phyloP scores from a whole-genome alignment of 768 basidiomycete species.

The Russula brevipes region DNA sequence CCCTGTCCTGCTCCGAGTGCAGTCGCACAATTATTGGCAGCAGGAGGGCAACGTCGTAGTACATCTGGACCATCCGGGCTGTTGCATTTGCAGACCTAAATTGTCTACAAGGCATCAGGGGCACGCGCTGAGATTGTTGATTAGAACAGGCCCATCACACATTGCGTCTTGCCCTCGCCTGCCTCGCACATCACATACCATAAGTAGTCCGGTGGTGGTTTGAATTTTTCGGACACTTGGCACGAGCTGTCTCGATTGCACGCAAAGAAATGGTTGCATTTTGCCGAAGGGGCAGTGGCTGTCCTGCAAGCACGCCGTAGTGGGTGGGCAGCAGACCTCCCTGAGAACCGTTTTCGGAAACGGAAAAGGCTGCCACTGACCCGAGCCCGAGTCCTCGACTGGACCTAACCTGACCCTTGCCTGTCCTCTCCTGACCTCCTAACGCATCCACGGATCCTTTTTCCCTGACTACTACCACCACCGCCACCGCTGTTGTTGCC shows the following conservation, averaged over 20 bases:
- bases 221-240: not conserved
- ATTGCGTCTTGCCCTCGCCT: not conserved
- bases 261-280: constrained; percentile 3
- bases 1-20: too few species aligned
- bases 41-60: not conserved
- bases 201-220: not conserved
- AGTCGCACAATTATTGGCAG: too few species aligned
- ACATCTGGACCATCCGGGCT: too few species aligned
- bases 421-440: not conserved
- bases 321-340: not conserved
- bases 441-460: constrained; percentile 3
- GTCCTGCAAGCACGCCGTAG: constrained; percentile 10
- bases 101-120: too few species aligned
- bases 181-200: constrained; percentile 5
- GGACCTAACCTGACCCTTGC: not conserved
- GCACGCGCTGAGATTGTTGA: not conserved
- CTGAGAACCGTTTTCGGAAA: constrained; percentile 14
- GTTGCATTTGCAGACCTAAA: too few species aligned
- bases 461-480: not conserved
- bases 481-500: not conserved
- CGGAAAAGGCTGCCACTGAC: not conserved
- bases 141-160: not conserved
- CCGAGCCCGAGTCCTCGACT: not conserved
- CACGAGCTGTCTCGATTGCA: not conserved
- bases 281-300: constrained; percentile 5